A percentile compares a stretch with the other conserved stretches of the same genome.
Evolutionary conservation across 345 rosid species (phyloP).

Genomic region (Corchorus olitorius): DNA sequence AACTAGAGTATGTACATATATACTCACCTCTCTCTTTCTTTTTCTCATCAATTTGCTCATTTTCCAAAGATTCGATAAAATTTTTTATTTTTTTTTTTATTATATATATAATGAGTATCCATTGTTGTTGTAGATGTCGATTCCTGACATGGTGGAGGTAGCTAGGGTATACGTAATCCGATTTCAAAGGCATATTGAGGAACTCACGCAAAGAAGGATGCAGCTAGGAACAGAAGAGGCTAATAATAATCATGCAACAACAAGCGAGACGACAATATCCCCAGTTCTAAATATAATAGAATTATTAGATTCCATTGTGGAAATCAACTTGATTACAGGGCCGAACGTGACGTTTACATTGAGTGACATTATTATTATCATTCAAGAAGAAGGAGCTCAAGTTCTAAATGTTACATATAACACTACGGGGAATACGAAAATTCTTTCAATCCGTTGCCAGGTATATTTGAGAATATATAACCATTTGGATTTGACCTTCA

Average conservation of each 20-base stretch:
- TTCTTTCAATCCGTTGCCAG: no score
- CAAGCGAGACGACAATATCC: conserved; percentile 8
- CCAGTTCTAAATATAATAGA: conserved; percentile 20
- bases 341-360: no score
- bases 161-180: neutral
- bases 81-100: no score
- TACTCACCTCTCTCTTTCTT: neutral
- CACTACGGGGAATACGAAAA: no score
- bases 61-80: no score
- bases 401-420: no score
- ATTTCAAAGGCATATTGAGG: neutral
- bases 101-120: neutral
- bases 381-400: no score
- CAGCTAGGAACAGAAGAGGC: neutral
- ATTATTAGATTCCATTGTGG: conserved; percentile 24
- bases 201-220: neutral
- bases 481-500: no score
- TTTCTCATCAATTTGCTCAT: neutral
- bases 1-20: neutral
- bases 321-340: conserved; percentile 18
- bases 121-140: neutral
- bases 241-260: no score
- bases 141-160: conserved; percentile 2
- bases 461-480: no score
- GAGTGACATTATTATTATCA: no score